Conservation (phyloP, 345 rosid genomes). For the Pugionium cornutum region DNA sequence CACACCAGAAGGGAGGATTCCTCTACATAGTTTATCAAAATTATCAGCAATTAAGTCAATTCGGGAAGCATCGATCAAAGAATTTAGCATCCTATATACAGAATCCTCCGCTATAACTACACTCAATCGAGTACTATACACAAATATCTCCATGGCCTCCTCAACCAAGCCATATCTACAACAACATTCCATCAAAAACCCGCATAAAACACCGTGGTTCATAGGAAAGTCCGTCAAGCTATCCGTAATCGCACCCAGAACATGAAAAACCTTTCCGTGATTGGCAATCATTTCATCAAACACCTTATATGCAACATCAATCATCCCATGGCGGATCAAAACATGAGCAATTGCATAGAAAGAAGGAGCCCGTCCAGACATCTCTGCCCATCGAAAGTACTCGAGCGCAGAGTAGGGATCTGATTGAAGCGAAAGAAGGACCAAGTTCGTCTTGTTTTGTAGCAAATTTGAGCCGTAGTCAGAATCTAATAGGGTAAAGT, state of each 20-base stretch:
- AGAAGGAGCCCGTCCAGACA: slow-evolving; percentile 29
- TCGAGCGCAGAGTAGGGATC: slow-evolving; percentile 28
- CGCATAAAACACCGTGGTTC: slow-evolving; percentile 27
- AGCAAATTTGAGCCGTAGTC: slow-evolving; percentile 10
- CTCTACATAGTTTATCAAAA: slow-evolving; percentile 39
- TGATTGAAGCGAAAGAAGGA: slow-evolving; percentile 35
- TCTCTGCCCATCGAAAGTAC: slow-evolving; percentile 37
- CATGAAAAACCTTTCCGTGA: slow-evolving; percentile 31
- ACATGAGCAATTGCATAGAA: slow-evolving; percentile 41
- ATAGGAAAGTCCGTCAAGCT: neutral
- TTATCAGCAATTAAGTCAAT: slow-evolving; percentile 38
- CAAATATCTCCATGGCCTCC: slow-evolving; percentile 35
- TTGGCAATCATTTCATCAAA: slow-evolving; percentile 44
- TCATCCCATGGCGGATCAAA: slow-evolving; percentile 42
- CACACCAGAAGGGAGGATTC: slow-evolving; percentile 7
- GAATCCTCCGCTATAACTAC: slow-evolving; percentile 22
- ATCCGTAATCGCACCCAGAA: slow-evolving; percentile 24
- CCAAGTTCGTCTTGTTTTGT: slow-evolving; percentile 21
- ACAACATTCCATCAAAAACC: slow-evolving; percentile 47
- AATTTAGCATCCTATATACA: slow-evolving; percentile 39
- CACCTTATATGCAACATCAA: slow-evolving; percentile 41
- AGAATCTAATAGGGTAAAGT: slow-evolving; percentile 11
- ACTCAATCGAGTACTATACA: slow-evolving; percentile 30
- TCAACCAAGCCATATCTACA: slow-evolving; percentile 41
- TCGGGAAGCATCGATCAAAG: slow-evolving; percentile 37